These are phyloP conservation scores for Xylariaceae sp. DNA, from an alignment of 2,329 filamentous ascomycete species.

Conservation along the genomic window DNA sequence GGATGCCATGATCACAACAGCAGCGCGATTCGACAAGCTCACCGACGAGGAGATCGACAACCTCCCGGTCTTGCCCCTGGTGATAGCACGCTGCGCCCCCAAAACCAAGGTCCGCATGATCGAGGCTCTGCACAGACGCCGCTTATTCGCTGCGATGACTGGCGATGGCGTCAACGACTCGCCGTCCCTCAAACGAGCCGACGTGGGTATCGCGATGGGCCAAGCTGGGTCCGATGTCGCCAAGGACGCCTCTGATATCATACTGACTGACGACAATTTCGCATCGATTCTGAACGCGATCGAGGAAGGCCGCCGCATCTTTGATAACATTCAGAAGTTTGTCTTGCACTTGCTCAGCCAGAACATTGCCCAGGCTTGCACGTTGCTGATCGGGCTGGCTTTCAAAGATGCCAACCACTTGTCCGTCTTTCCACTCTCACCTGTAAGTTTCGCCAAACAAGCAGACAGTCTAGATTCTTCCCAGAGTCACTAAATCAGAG, in stretches of 20 bases:
- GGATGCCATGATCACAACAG: conserved; percentile 56
- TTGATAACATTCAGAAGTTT: conserved; percentile 71
- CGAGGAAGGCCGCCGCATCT: conserved; percentile 63
- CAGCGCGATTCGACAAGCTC: conserved; percentile 55
- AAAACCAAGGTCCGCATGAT: conserved; percentile 70
- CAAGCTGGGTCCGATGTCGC: conserved; percentile 54
- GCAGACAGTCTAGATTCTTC: too few species aligned
- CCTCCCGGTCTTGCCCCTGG: conserved; percentile 57
- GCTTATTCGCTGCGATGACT: conserved; percentile 63
- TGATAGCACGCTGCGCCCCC: conserved; percentile 62
- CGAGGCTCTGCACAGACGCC: conserved; percentile 59
- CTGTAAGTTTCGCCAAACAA: too few species aligned
- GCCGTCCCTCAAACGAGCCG: conserved; percentile 60
- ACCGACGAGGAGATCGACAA: conserved; percentile 56
- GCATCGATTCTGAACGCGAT: conserved; percentile 64
- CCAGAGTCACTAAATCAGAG: too few species aligned
- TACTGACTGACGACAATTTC: conserved; percentile 68
- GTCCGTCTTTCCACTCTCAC: conserved; percentile 66
- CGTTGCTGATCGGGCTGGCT: conserved; percentile 60
- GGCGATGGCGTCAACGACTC: conserved; percentile 70
- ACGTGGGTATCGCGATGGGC: conserved; percentile 65
- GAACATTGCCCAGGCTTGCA: conserved; percentile 64
- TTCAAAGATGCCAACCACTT: conserved; percentile 60
- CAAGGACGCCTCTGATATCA: conserved; percentile 58
- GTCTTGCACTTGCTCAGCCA: conserved; percentile 62